These are phyloP conservation scores for Penicillium turbatum DNA, from an alignment of 495 filamentous ascomycete genomes.

Conservation along the genomic window DNA sequence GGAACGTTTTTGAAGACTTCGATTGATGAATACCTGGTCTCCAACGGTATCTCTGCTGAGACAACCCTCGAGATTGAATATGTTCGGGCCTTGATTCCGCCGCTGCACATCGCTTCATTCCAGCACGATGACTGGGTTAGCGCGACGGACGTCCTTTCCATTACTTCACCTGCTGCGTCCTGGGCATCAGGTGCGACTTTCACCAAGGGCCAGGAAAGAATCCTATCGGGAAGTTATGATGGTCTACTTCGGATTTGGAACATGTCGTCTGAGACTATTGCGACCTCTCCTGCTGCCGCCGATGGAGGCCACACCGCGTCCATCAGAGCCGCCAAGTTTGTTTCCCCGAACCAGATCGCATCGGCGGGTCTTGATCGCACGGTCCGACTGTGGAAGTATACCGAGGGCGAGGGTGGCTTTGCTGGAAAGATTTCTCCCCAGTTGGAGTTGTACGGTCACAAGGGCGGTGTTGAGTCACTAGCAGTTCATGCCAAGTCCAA, in stretches of 20 bases:
- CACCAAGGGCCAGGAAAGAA: conserved; percentile 55
- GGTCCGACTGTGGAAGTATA: conserved; percentile 83
- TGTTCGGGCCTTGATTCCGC: conserved; percentile 84
- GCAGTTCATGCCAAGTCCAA: conserved; percentile 71
- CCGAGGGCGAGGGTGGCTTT: conserved; percentile 56
- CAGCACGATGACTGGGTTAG: conserved; percentile 97
- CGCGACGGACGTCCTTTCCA: conserved; percentile 79
- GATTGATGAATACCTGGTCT: conserved; percentile 81
- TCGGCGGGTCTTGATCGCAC: conserved; percentile 79
- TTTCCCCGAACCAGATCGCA: conserved; percentile 69
- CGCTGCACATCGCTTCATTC: conserved; percentile 78
- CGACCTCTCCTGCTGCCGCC: conserved; percentile 57
- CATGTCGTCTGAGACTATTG: conserved; percentile 70
- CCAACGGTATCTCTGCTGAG: conserved; percentile 83
- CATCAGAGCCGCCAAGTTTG: conserved; percentile 75
- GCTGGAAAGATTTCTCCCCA: conserved; percentile 64
- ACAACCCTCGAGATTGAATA: conserved; percentile 85
- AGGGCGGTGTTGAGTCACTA: conserved; percentile 64
- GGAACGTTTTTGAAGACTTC: conserved; percentile 84
- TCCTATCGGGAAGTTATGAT: conserved; percentile 88
- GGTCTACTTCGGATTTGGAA: conserved; percentile 86
- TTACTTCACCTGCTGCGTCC: conserved; percentile 55
- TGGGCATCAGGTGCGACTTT: conserved; percentile 46
- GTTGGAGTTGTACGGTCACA: conserved; percentile 86
- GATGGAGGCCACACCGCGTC: conserved; percentile 69